Conservation (phyloP, 2,329 filamentous ascomycete species). For the Pestalotiopsis sp. region DNA sequence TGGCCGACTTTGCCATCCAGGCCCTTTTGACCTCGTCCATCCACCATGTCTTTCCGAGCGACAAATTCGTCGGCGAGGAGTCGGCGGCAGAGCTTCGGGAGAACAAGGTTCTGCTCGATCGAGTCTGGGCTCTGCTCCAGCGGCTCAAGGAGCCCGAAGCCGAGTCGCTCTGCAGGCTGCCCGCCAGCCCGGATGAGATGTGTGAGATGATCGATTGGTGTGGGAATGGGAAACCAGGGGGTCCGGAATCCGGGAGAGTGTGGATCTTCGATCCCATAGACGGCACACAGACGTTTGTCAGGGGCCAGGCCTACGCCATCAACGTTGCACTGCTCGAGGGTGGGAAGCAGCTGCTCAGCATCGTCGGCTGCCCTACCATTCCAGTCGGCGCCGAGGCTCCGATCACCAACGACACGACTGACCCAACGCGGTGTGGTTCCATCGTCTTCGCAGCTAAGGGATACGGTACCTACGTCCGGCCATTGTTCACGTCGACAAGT, state of each 20-base stretch:
- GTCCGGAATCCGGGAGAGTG: conserved; percentile 38
- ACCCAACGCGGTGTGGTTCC: conserved; percentile 46
- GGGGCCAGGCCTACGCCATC: conserved; percentile 58
- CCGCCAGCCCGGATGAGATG: conserved; percentile 45
- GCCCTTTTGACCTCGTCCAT: conserved; percentile 55
- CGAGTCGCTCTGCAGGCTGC: conserved; percentile 32
- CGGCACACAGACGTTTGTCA: conserved; percentile 60
- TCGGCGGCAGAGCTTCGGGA: conserved; percentile 49
- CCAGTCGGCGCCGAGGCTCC: conserved; percentile 40
- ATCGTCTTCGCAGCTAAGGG: conserved; percentile 54
- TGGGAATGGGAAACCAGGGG: conserved; percentile 40
- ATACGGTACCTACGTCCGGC: conserved; percentile 50
- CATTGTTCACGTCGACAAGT: conserved; percentile 33
- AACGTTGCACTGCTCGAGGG: conserved; percentile 57
- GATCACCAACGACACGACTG: conserved; percentile 46
- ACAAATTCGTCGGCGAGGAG: conserved; percentile 60
- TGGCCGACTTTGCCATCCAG: conserved; percentile 63
- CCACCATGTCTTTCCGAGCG: conserved; percentile 51
- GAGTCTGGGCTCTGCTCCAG: conserved; percentile 51
- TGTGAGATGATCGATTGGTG: conserved; percentile 58
- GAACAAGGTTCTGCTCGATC: conserved; percentile 43
- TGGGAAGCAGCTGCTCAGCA: conserved; percentile 51
- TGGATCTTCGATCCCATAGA: conserved; percentile 67
- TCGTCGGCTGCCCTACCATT: conserved; percentile 51
- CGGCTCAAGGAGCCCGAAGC: conserved; percentile 28